phyloP scores from a whole-genome alignment of 164 flowering plant genomes.

The Nymphaea thermarum region DNA sequence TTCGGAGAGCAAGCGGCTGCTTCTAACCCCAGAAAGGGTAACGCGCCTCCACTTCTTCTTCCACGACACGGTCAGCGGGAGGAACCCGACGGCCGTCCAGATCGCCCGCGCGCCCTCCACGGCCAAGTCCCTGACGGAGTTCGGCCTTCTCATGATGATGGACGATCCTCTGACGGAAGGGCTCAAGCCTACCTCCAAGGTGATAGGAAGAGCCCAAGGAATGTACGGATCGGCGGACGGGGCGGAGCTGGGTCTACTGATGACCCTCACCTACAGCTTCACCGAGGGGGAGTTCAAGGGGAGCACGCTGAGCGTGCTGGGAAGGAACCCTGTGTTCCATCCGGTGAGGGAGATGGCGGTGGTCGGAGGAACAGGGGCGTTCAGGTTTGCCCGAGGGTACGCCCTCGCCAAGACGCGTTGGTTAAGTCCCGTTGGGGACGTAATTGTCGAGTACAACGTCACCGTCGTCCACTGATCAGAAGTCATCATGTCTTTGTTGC shows the following conservation, averaged over 20 bases:
- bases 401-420: constrained; percentile 3
- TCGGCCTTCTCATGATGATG: neutral
- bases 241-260: neutral
- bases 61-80: neutral
- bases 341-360: constrained; percentile 3
- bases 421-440: constrained; percentile 5
- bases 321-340: constrained; percentile 1
- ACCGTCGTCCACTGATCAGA: constrained; percentile 10
- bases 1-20: neutral
- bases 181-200: neutral
- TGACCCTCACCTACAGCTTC: constrained; percentile 7
- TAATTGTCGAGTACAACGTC: constrained; percentile 19
- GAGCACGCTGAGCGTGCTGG: constrained; percentile 7
- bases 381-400: constrained; percentile 5
- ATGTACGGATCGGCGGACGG: neutral
- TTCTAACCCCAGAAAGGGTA: constrained; percentile 3
- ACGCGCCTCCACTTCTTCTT: constrained; percentile 7
- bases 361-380: constrained; percentile 4
- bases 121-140: neutral
- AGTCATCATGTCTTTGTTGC: no score
- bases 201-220: constrained; percentile 5
- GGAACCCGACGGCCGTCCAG: neutral
- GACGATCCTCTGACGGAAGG: constrained; percentile 5
- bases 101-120: constrained; percentile 3
- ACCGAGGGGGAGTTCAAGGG: constrained; percentile 5